Percentiles rank a stretch among this genome's conserved stretches.
Evolutionary conservation across 345 rosid species (phyloP).

Genomic region (Linum tenue): DNA sequence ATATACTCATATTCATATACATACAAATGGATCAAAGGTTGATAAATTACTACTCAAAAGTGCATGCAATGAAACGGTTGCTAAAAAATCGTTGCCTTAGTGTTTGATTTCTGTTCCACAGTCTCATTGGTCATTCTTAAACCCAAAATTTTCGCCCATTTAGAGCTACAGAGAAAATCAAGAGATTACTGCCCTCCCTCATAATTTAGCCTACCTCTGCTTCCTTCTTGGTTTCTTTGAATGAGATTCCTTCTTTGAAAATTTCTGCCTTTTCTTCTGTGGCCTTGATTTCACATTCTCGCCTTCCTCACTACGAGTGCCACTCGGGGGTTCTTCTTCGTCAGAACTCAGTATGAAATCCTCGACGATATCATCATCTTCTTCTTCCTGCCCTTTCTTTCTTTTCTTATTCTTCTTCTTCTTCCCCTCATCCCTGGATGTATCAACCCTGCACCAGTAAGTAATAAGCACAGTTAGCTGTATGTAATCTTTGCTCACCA

Average conservation of each 20-base stretch:
- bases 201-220: background rate
- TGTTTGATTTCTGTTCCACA: no score
- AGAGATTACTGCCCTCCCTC: background rate
- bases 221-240: constrained; percentile 23
- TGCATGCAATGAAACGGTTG: no score
- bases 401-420: constrained; percentile 40
- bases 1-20: no score
- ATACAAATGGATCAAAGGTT: no score
- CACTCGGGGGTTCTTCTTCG: constrained; percentile 46
- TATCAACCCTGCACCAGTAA: constrained; percentile 32
- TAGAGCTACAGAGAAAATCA: background rate
- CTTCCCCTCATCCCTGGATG: constrained; percentile 39
- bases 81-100: no score
- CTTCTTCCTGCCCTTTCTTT: constrained; percentile 25
- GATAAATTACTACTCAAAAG: no score
- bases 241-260: constrained; percentile 17
- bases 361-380: constrained; percentile 73
- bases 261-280: constrained; percentile 27
- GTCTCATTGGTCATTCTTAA: no score
- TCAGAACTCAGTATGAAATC: constrained; percentile 86
- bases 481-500: background rate
- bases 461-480: background rate
- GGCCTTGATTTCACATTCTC: constrained; percentile 8
- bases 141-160: background rate
- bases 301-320: constrained; percentile 23